Evolutionary conservation across 1,284 basidiomycete genomes (phyloP), one percentile per base, ranked within the genome.

Genomic region (Lignosus rhinocerotis): DNA sequence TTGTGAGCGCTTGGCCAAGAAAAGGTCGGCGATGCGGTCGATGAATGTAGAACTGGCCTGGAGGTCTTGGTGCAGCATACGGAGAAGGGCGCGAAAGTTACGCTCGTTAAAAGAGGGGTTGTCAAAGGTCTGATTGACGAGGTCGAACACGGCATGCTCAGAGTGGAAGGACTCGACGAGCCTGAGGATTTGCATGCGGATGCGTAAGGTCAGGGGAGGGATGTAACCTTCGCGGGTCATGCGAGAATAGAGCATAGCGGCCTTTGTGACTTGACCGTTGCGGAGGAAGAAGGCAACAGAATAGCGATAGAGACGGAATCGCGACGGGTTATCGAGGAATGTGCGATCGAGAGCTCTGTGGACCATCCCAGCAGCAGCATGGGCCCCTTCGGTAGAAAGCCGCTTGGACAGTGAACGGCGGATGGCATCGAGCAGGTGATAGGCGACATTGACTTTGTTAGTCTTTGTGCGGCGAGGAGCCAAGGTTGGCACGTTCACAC

Each of bases 201-300:
- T 74, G 53, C 77, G 73, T 10, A 80, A 73, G 10, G 71, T 57
- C 8, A 70, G 58, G 12, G 76, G 69, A 0, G 76, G 73, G 2
- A 76, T 48, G 52, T 78, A 71, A 8, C 76, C 76, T 25, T 78
- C 75, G 2, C 69, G 62, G 17, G 69, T 57, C 78, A 85, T 81
- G 16, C 73, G 71, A 3, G 72, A 64, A 62, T 80, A 76, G 6
- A 83, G 68, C 4, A 68, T 63, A 7, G 72, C 66, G 0, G 82
- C 82, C 34, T 72, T 67, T 10, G 67, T 62, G 55, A 78, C 76
- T 10, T 69, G 60, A 1, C 68, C 67, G 43, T 72, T 61, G 2
- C 73, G 65, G 32, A 79, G 67, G 55, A 81, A 76, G 38, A 74
- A 65, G 5, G 69, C 59, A 17, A 78, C 73, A 33, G 73, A 63